Percentiles rank a stretch among this genome's conserved stretches.
Conservation (phyloP, 495 filamentous ascomycete genomes). For the Oidiodendron maius region DNA sequence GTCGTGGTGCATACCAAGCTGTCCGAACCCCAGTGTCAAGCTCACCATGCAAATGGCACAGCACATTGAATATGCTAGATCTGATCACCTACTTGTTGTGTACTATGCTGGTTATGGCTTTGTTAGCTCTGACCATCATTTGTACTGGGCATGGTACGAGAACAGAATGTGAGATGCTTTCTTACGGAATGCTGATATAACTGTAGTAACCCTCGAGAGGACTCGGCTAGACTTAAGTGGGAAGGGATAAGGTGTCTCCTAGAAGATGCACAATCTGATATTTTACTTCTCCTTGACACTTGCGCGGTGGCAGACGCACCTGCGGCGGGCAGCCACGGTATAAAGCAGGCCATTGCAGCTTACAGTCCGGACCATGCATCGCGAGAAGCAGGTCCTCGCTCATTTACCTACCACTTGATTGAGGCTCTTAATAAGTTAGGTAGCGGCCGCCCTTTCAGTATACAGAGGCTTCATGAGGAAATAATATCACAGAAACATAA, state of each 20-base stretch:
- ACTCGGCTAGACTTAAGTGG: conserved; percentile 23
- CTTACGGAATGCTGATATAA: conserved; percentile 13
- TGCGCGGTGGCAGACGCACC: conserved; percentile 33
- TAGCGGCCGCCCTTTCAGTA: conserved; percentile 39
- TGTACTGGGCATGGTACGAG: conserved; percentile 51
- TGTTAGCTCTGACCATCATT: conserved; percentile 42
- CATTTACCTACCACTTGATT: conserved; percentile 42
- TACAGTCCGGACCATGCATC: conserved; percentile 41
- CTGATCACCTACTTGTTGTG: conserved; percentile 49
- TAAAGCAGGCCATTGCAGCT: conserved; percentile 51
- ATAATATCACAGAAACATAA: conserved; percentile 29
- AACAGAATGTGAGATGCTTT: conserved; percentile 4
- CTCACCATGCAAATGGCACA: conserved; percentile 41
- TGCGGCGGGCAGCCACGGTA: conserved; percentile 35
- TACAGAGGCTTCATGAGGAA: conserved; percentile 45
- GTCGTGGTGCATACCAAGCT: conserved; percentile 44
- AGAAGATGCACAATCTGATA: conserved; percentile 25
- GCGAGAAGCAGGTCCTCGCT: conserved; percentile 36
- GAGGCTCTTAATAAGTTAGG: conserved; percentile 42
- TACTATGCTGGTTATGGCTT: conserved; percentile 50
- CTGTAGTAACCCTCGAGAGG: conserved; percentile 21
- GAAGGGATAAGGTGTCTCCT: conserved; percentile 21
- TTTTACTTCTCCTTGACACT: conserved; percentile 22
- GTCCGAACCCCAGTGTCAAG: conserved; percentile 43
- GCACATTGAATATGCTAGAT: conserved; percentile 35